phyloP scores from a whole-genome alignment of 495 filamentous ascomycete species.

The Lasiosphaeria miniovina region DNA sequence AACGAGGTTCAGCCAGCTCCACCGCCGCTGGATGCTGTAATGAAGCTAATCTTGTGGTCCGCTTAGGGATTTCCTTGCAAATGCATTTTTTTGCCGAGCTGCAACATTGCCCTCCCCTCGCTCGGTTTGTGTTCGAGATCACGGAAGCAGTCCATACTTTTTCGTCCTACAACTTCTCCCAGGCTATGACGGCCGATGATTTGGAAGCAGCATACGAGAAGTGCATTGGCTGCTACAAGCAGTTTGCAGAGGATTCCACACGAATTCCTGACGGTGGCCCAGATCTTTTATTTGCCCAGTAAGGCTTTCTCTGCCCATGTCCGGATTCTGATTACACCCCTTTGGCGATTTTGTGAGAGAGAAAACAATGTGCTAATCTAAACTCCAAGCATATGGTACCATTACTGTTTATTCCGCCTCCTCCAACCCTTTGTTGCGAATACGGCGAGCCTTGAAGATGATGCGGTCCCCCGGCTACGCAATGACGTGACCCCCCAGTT shows the following conservation, averaged over 20 bases:
- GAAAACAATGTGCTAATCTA: not conserved
- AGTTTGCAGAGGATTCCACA: constrained; percentile 6
- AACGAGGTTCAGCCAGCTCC: constrained; percentile 20
- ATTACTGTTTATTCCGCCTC: constrained; percentile 27
- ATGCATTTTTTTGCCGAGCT: constrained; percentile 26
- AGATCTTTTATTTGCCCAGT: constrained; percentile 29
- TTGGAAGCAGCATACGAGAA: constrained; percentile 27
- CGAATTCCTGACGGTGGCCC: constrained; percentile 5
- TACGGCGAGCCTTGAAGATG: constrained; percentile 19
- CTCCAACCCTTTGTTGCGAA: constrained; percentile 24
- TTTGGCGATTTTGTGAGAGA: not conserved
- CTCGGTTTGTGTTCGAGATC: constrained; percentile 26
- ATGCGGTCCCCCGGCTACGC: constrained; percentile 11
- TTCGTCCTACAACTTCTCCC: constrained; percentile 24
- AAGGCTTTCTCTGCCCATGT: not conserved
- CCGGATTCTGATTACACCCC: not conserved
- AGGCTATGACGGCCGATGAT: constrained; percentile 26
- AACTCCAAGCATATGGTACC: constrained; percentile 26
- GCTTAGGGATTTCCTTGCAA: constrained; percentile 24
- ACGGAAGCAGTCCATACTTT: constrained; percentile 29
- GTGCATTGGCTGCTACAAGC: constrained; percentile 16
- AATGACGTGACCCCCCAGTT: constrained; percentile 11
- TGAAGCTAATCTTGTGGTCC: not conserved
- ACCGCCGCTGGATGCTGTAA: not conserved
- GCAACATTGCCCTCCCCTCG: constrained; percentile 19